phyloP scores from a whole-genome alignment of 345 rosid genomes.

The Toxicodendron radicans region DNA sequence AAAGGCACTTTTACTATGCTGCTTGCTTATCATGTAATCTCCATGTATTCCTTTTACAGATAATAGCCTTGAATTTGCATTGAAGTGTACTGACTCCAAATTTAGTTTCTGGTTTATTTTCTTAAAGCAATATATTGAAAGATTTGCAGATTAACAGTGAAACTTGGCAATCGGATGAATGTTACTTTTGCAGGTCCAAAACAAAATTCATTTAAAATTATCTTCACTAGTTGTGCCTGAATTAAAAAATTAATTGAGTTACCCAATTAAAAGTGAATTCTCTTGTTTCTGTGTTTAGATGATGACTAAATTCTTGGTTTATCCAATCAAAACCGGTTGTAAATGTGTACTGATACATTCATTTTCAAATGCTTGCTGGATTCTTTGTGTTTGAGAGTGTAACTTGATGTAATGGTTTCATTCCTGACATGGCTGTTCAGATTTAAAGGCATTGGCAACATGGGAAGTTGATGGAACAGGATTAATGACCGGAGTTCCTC shows the following conservation, averaged over 20 bases:
- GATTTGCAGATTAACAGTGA: background rate
- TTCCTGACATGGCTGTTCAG: conserved; percentile 36
- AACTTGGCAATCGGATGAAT: background rate
- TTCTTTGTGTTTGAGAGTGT: conserved; percentile 1
- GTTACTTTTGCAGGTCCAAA: background rate
- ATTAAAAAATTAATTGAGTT: background rate
- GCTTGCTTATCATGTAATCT: background rate
- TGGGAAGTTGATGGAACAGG: conserved; percentile 97
- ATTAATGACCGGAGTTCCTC: conserved; percentile 57
- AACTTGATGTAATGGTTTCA: conserved; percentile 11
- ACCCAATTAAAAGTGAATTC: background rate
- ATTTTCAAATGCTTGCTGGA: background rate
- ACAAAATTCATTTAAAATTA: background rate
- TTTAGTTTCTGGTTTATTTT: background rate
- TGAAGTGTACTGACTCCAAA: background rate
- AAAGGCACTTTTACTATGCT: background rate
- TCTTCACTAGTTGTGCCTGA: background rate
- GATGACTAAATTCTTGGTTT: background rate
- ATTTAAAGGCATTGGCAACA: conserved; percentile 78
- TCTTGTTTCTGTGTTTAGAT: background rate
- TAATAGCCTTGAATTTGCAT: background rate
- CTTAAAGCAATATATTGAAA: background rate
- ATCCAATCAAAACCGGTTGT: background rate
- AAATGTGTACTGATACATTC: background rate
- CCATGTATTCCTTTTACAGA: background rate